Percentiles rank a stretch among this genome's conserved stretches.
These are phyloP conservation scores for Tanacetum coccineum DNA, from an alignment of 129 eudicot species.

Conservation along the genomic window DNA sequence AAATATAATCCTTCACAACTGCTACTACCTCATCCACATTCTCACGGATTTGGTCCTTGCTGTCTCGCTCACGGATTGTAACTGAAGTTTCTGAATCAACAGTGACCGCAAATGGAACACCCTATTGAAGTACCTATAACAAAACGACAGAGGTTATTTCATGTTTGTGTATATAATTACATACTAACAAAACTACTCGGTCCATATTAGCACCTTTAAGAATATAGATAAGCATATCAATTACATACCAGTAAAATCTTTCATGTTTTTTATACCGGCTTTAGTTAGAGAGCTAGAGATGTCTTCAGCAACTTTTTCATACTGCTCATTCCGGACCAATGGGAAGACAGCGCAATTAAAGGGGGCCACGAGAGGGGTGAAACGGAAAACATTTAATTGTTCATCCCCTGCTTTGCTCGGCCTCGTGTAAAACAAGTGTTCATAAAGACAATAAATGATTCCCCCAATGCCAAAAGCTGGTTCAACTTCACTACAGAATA, in stretches of 20 bases:
- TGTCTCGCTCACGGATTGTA: constrained; percentile 55
- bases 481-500: too few species aligned
- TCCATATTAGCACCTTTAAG: neutral
- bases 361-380: constrained; percentile 75
- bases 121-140: constrained; percentile 73
- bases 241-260: constrained; percentile 78
- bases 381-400: constrained; percentile 67
- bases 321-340: constrained; percentile 61
- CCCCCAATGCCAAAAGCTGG: constrained; percentile 86
- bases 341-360: constrained; percentile 81
- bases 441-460: constrained; percentile 71
- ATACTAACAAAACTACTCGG: neutral
- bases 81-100: too few species aligned
- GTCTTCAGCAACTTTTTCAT: constrained; percentile 54
- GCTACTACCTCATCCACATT: constrained; percentile 55
- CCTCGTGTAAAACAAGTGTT: constrained; percentile 67
- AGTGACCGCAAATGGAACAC: too few species aligned
- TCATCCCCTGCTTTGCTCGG: constrained; percentile 79
- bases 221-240: neutral
- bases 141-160: too few species aligned
- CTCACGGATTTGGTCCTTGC: constrained; percentile 61
- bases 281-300: constrained; percentile 60
- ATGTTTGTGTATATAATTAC: neutral
- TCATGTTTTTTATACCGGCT: constrained; percentile 62
- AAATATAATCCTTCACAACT: constrained; percentile 51